A percentile compares a stretch with the other conserved stretches of the same genome.
phyloP scores from a whole-genome alignment of 2,329 filamentous ascomycete genomes.

The Anisogramma anomala region DNA sequence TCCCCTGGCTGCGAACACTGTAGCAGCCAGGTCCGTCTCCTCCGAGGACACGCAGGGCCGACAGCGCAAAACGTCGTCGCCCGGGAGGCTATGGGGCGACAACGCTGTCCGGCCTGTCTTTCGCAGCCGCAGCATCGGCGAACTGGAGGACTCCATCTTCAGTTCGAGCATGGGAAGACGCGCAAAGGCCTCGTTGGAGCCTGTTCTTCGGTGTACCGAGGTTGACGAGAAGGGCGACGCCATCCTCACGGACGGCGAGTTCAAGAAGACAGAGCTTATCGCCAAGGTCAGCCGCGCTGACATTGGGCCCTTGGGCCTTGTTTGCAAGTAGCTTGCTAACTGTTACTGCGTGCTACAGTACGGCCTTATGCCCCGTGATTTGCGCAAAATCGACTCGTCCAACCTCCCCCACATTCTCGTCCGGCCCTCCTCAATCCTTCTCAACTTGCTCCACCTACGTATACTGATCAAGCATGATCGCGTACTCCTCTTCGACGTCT shows the following conservation, averaged over 20 bases:
- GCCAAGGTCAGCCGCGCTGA: constrained; percentile 63
- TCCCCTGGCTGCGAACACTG: neutral
- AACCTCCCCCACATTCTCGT: constrained; percentile 91
- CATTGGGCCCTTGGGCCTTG: too few species aligned
- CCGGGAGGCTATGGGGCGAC: constrained; percentile 37
- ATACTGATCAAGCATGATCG: constrained; percentile 92
- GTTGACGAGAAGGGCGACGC: constrained; percentile 88
- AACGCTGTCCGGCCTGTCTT: constrained; percentile 22
- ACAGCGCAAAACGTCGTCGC: constrained; percentile 28
- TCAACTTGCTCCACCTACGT: constrained; percentile 91
- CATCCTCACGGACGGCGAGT: constrained; percentile 86
- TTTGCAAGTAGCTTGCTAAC: constrained; percentile 9
- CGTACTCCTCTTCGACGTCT: constrained; percentile 87
- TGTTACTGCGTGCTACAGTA: constrained; percentile 43
- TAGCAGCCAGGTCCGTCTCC: constrained; percentile 20
- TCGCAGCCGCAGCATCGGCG: constrained; percentile 9
- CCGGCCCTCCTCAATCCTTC: constrained; percentile 81
- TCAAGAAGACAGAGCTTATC: constrained; percentile 95
- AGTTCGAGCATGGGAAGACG: constrained; percentile 53
- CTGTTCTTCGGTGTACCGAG: constrained; percentile 84
- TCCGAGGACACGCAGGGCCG: constrained; percentile 17
- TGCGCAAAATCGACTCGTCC: constrained; percentile 95
- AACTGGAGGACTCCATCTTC: constrained; percentile 48
- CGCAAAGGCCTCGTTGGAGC: constrained; percentile 69
- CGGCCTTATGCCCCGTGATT: constrained; percentile 80